Percentiles rank a stretch among this genome's conserved stretches.
phyloP scores from a whole-genome alignment of 768 basidiomycete genomes.

The Suillus ampliporus region DNA sequence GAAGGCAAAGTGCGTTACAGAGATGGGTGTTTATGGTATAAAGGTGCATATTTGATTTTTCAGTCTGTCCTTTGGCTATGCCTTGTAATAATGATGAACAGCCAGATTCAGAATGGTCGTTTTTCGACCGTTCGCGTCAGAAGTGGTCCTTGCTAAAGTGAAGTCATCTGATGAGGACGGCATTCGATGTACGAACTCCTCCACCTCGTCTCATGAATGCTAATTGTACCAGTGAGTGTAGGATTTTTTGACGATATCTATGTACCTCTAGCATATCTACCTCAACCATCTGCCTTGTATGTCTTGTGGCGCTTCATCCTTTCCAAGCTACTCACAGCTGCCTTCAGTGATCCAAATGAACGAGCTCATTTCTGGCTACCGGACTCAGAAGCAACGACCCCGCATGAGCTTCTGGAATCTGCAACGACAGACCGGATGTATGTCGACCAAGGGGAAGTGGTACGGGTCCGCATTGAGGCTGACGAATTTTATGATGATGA shows the following conservation, averaged over 20 bases:
- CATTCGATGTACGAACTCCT: slow-evolving; percentile 68
- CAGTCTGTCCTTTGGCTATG: not conserved
- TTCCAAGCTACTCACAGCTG: slow-evolving; percentile 4
- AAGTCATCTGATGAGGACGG: slow-evolving; percentile 86
- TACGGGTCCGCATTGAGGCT: slow-evolving; percentile 78
- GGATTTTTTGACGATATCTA: slow-evolving; percentile 97
- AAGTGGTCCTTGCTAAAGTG: slow-evolving; percentile 89
- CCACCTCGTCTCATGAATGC: not conserved
- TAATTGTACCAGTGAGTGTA: slow-evolving; percentile 63
- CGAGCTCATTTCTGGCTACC: slow-evolving; percentile 87
- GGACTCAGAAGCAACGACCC: slow-evolving; percentile 54
- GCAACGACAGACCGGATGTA: slow-evolving; percentile 74
- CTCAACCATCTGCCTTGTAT: slow-evolving; percentile 81
- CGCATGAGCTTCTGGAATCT: slow-evolving; percentile 72
- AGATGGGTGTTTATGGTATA: slow-evolving; percentile 95
- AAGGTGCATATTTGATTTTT: slow-evolving; percentile 56
- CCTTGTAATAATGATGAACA: slow-evolving; percentile 35
- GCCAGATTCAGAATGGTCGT: slow-evolving; percentile 90
- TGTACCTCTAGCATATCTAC: slow-evolving; percentile 79
- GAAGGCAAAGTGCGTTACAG: slow-evolving; percentile 95
- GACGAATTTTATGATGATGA: slow-evolving; percentile 89
- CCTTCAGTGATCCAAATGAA: slow-evolving; percentile 75
- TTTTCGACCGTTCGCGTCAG: slow-evolving; percentile 89
- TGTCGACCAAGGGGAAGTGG: slow-evolving; percentile 75
- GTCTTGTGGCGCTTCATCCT: slow-evolving; percentile 27